phyloP scores from a whole-genome alignment of 139 green algal genomes.

The Auxenochlorella protothecoides region DNA sequence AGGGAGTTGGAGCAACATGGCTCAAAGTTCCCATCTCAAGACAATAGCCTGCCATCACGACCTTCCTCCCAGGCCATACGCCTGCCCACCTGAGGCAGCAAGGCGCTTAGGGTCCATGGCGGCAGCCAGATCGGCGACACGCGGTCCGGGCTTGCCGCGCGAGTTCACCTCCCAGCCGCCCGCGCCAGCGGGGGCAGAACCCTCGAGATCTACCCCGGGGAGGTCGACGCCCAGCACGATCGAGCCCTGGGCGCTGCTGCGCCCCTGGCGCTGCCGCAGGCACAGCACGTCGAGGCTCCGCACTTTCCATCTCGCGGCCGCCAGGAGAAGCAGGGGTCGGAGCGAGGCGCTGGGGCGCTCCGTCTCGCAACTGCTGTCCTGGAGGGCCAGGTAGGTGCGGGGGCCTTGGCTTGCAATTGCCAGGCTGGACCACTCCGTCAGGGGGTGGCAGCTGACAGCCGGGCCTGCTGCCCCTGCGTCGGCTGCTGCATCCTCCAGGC shows the following conservation, averaged over 20 bases:
- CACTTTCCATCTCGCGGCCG: slow-evolving; percentile 28
- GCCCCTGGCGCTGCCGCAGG: slow-evolving; percentile 36
- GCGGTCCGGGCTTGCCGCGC: slow-evolving; percentile 41
- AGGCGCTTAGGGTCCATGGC: slow-evolving; percentile 61
- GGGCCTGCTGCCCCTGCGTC: not conserved
- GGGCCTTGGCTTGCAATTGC: no score
- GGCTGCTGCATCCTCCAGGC: not conserved
- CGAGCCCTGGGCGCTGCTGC: slow-evolving; percentile 16
- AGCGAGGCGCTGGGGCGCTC: slow-evolving; percentile 71
- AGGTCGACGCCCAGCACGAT: slow-evolving; percentile 38
- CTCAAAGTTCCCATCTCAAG: no score
- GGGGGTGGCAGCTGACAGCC: not conserved
- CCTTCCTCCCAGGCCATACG: not conserved
- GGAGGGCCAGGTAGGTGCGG: slow-evolving; percentile 41
- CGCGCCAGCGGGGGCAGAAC: slow-evolving; percentile 1
- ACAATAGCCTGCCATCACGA: no score
- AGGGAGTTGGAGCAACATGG: no score
- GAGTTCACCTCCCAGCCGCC: slow-evolving; percentile 71
- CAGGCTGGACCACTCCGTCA: no score
- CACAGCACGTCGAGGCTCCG: slow-evolving; percentile 54
- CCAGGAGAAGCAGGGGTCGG: slow-evolving; percentile 74
- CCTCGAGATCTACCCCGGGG: slow-evolving; percentile 18
- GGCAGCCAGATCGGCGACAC: slow-evolving; percentile 42
- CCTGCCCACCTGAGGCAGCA: slow-evolving; percentile 30
- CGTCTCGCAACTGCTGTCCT: slow-evolving; percentile 48